Conservation (phyloP, 23 red algal species). For the Gracilaria gracilis region DNA sequence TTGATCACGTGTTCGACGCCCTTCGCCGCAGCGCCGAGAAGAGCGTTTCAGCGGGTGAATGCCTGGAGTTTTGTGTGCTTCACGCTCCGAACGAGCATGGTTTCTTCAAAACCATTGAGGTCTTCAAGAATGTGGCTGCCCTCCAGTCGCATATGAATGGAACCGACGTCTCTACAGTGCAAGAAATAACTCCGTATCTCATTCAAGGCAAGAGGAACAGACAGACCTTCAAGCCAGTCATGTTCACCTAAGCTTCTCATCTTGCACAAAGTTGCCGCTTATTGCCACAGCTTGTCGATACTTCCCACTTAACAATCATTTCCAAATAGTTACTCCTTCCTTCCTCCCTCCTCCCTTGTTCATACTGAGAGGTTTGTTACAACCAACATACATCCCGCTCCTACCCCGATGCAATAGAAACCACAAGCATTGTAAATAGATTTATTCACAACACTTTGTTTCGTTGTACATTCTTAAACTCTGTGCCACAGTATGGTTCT, state of each 20-base stretch:
- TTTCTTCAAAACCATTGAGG: conserved; percentile 68
- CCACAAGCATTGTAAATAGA: neutral
- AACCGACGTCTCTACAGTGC: conserved; percentile 19
- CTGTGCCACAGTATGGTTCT: no score
- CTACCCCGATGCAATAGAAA: neutral
- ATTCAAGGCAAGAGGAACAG: conserved; percentile 44
- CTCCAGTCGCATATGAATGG: conserved; percentile 47
- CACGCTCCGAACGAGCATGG: conserved; percentile 34
- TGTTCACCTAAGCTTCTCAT: conserved; percentile 40
- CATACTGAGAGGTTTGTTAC: neutral
- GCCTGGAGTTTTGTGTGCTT: conserved; percentile 72
- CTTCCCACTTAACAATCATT: neutral
- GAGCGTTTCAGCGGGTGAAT: conserved; percentile 47
- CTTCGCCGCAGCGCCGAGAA: conserved; percentile 43
- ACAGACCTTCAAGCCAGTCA: conserved; percentile 57
- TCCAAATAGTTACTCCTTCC: neutral
- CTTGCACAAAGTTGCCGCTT: neutral
- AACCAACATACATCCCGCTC: neutral
- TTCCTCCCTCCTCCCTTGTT: neutral
- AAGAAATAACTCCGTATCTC: conserved; percentile 20
- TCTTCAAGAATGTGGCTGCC: conserved; percentile 52
- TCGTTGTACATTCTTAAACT: neutral
- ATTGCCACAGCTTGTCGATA: neutral
- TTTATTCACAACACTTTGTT: conserved; percentile 3
- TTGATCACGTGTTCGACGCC: conserved; percentile 40